These are phyloP conservation scores for Zygotorulaspora mrakii DNA, from an alignment of 1,139 yeast genomes.

Conservation along the genomic window DNA sequence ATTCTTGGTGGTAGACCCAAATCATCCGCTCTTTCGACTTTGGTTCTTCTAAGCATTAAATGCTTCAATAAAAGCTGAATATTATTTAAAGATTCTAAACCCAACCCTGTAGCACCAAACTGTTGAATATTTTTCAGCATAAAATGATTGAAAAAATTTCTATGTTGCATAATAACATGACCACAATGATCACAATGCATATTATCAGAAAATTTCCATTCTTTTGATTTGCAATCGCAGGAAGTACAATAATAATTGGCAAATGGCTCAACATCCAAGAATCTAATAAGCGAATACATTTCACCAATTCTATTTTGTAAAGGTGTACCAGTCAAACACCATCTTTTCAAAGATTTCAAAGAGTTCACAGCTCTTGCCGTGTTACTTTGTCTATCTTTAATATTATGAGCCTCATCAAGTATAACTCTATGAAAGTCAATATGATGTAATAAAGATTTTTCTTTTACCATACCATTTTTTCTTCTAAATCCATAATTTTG, in stretches of 20 bases:
- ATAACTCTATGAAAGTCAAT: conserved; percentile 81
- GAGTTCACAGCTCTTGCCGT: conserved; percentile 89
- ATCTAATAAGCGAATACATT: conserved; percentile 83
- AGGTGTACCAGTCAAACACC: conserved; percentile 96
- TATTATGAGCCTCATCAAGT: conserved; percentile 94
- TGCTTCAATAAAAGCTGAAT: conserved; percentile 69
- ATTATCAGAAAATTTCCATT: conserved; percentile 81
- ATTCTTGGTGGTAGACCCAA: conserved; percentile 93
- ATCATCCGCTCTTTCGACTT: conserved; percentile 94
- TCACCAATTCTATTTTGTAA: conserved; percentile 95
- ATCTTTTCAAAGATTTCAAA: conserved; percentile 64
- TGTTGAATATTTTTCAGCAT: conserved; percentile 89
- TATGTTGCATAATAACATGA: conserved; percentile 90
- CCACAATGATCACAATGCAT: conserved; percentile 83
- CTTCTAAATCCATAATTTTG: conserved; percentile 80
- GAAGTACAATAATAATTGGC: conserved; percentile 86
- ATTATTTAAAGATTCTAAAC: conserved; percentile 69
- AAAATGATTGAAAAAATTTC: conserved; percentile 92
- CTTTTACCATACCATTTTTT: conserved; percentile 65
- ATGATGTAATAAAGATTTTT: conserved; percentile 70
- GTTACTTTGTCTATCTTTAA: conserved; percentile 88
- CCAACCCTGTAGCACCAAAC: conserved; percentile 76
- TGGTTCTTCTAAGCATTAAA: conserved; percentile 90
- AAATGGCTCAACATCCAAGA: conserved; percentile 78
- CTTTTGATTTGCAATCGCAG: conserved; percentile 75